These are phyloP conservation scores for Spathaspora girioi DNA, from an alignment of 805 yeast species.

Conservation along the genomic window DNA sequence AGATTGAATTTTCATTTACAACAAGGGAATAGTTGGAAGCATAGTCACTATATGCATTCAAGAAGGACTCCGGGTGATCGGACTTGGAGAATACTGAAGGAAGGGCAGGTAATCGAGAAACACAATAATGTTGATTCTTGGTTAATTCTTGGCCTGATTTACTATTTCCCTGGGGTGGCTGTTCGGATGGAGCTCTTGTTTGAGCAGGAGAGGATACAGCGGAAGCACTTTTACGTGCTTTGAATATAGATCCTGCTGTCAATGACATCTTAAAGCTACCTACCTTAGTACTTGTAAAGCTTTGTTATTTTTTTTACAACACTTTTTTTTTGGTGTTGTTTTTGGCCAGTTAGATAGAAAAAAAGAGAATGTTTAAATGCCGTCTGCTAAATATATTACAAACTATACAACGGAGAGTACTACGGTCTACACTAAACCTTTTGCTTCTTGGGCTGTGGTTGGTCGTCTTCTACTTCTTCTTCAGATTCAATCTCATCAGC, in stretches of 20 bases:
- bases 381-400: not conserved
- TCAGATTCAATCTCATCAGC: constrained; percentile 14
- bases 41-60: constrained; percentile 46
- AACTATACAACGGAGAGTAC: not conserved
- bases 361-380: not conserved
- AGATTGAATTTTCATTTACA: constrained; percentile 46
- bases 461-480: constrained; percentile 12
- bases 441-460: constrained; percentile 29
- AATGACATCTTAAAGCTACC: not conserved
- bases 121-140: constrained; percentile 54
- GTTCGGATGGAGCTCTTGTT: not conserved
- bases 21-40: constrained; percentile 47
- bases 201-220: not conserved
- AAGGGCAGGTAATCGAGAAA: constrained; percentile 51
- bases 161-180: not conserved
- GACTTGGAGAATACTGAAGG: constrained; percentile 39
- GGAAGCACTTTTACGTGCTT: not conserved
- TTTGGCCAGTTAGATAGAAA: not conserved
- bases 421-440: too few relatives aligned
- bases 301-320: not conserved
- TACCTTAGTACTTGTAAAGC: not conserved
- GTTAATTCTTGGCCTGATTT: constrained; percentile 43
- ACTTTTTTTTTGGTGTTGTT: not conserved
- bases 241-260: not conserved
- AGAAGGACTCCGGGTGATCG: not conserved